Percentiles rank a stretch among this genome's conserved stretches.
phyloP scores from a whole-genome alignment of 257 asterid genomes.

The Jacaranda copaia region DNA sequence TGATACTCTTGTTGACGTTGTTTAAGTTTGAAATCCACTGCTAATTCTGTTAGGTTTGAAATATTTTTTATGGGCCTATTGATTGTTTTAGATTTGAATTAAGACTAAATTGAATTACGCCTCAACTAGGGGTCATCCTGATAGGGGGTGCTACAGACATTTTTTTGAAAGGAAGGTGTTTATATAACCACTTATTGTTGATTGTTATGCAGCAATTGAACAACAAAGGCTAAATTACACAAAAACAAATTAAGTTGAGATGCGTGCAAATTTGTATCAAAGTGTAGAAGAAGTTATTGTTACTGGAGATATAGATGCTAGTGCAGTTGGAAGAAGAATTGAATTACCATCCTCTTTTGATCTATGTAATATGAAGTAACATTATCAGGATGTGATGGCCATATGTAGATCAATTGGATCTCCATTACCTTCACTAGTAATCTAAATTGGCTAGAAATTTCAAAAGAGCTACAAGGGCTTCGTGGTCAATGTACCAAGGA shows the following conservation, averaged over 20 bases:
- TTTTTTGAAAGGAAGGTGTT: not conserved
- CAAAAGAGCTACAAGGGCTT: not conserved
- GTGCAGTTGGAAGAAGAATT: not conserved
- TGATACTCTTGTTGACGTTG: too few species aligned
- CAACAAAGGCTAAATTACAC: not conserved
- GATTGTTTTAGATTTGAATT: too few species aligned
- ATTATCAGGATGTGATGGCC: not conserved
- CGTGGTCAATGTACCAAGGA: not conserved
- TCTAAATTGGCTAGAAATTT: not conserved
- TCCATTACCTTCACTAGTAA: not conserved
- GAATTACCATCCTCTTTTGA: conserved; percentile 14
- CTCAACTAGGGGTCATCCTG: too few species aligned
- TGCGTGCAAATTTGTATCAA: conserved; percentile 1
- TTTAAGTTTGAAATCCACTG: too few species aligned
- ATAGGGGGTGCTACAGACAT: too few species aligned
- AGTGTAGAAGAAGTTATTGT: not conserved
- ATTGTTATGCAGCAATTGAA: not conserved
- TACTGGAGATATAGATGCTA: not conserved
- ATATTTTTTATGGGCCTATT: too few species aligned
- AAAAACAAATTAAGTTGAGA: not conserved
- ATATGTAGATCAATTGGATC: not conserved
- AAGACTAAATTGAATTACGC: not conserved
- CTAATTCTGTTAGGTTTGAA: too few species aligned
- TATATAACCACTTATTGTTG: conserved; percentile 3
- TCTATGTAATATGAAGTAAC: not conserved